Base-by-base conservation (phyloP, 805 yeast species). In the Cyberlindnera maritima region DNA sequence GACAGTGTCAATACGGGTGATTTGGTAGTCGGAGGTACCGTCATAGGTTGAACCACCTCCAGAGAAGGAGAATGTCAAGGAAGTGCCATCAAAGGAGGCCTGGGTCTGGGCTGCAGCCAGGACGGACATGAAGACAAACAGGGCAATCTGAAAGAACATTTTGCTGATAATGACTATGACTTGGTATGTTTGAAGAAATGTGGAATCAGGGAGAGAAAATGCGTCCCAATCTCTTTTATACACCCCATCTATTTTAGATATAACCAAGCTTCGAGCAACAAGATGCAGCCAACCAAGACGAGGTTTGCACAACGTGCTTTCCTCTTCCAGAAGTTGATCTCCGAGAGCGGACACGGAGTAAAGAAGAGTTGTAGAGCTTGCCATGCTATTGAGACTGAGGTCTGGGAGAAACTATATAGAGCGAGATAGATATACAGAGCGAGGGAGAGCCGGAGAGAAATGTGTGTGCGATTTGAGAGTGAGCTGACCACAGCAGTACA, bases 1-100 rank as follows among this genome's bases (percentile, higher is more conserved):
- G 7, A 15, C 28, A 28, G 39, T 39, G 23, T 39, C 40, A 21
- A 44, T 20, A 4, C 43, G 23, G 14, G 40, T 35, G n/a, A 44
- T 13, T 12, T 20, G 20, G 19, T 44, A 39, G 35, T 29, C 19
- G 4, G 36, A n/a, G 12, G 32, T 34, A 3, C 43, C 47, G n/a
- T 44, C 43, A n/a, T 44, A 44, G 15, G 35, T 6, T 2, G 17
- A 11, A 10, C 32, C 26, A 8, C 38, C 3, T 4, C 33, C 47
- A 15, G 32, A 13, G 29, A 44, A 34, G 15, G 8, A 3, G 21
- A 18, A 33, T 6, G n/a, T 26, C 23, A 37, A 25, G 14, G 41
- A n/a, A 11, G 18, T 11, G 2, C 41, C 37, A 20, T 36, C 41
- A 25, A 37, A 43, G 18, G 32, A 34, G 8, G 39, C 25, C 3